These are phyloP conservation scores for Fusarium sororula DNA, from an alignment of 2,329 filamentous ascomycete species.

Conservation along the genomic window DNA sequence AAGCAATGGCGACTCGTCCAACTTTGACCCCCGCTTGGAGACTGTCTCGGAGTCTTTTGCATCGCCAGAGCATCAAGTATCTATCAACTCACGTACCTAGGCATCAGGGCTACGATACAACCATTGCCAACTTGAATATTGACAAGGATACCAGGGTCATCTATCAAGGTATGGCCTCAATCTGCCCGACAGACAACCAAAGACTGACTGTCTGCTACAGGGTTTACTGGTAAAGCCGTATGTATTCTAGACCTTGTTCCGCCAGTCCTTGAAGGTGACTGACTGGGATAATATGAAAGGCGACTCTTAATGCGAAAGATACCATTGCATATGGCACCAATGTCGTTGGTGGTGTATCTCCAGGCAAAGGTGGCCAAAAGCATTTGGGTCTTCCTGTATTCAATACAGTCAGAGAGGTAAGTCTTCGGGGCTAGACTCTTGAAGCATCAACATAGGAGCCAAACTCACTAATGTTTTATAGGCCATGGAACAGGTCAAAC, in stretches of 20 bases:
- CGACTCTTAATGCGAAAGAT: slow-evolving; percentile 50
- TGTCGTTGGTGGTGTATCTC: slow-evolving; percentile 51
- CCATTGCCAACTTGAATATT: background rate
- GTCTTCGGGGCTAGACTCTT: background rate
- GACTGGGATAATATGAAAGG: slow-evolving; percentile 36
- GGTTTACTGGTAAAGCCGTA: slow-evolving; percentile 53
- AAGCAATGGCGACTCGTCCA: background rate
- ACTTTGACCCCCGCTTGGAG: background rate
- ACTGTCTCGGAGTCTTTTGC: background rate
- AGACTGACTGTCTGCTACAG: slow-evolving; percentile 12
- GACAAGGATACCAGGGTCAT: slow-evolving; percentile 39
- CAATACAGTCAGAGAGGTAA: slow-evolving; percentile 46
- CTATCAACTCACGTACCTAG: background rate
- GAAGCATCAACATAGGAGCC: background rate
- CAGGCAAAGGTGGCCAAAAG: slow-evolving; percentile 46
- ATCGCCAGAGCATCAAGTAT: background rate
- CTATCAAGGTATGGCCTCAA: slow-evolving; percentile 45
- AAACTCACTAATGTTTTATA: background rate
- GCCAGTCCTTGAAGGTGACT: no score
- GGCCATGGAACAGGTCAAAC: slow-evolving; percentile 51
- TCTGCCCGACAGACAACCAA: background rate
- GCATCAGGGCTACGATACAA: background rate
- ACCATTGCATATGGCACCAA: slow-evolving; percentile 52
- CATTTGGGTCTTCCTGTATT: slow-evolving; percentile 51
- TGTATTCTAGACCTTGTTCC: background rate